Percentiles rank a stretch among this genome's conserved stretches.
phyloP scores from a whole-genome alignment of 257 asterid species.

The Solanum gracilifrons region DNA sequence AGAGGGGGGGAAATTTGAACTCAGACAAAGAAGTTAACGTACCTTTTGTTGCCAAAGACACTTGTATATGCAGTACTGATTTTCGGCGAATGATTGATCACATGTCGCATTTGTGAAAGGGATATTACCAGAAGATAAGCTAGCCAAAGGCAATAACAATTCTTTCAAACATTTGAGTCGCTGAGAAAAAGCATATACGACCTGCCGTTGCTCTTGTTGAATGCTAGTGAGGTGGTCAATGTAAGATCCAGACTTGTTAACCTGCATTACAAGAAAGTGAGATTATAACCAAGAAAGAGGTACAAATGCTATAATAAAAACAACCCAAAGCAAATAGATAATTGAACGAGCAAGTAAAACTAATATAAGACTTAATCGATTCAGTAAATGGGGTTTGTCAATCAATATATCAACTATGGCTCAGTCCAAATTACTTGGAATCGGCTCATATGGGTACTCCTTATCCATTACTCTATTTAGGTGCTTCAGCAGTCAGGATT shows the following conservation, averaged over 20 bases:
- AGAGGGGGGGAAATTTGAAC: neutral
- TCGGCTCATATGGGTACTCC: neutral
- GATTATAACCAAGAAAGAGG: neutral
- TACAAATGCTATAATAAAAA: neutral
- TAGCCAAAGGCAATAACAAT: conserved; percentile 49
- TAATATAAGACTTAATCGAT: neutral
- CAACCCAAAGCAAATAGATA: neutral
- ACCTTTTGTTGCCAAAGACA: conserved; percentile 98
- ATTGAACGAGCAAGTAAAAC: neutral
- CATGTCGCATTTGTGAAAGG: conserved; percentile 1
- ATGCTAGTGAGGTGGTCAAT: conserved; percentile 68
- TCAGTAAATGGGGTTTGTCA: neutral
- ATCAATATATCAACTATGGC: neutral
- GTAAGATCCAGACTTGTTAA: conserved; percentile 53
- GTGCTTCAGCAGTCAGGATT: neutral
- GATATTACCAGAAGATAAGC: conserved; percentile 33
- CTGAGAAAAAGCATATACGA: conserved; percentile 46
- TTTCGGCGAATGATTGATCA: conserved; percentile 17
- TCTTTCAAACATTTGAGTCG: conserved; percentile 51
- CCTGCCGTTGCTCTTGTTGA: conserved; percentile 89
- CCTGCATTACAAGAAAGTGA: conserved; percentile 29
- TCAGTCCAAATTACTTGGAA: neutral
- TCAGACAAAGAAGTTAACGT: neutral
- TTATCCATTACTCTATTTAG: neutral
- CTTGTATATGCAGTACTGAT: conserved; percentile 39